Evolutionary conservation across 768 basidiomycete species (phyloP).

Genomic region (Goffeauzyma gilvescens): DNA sequence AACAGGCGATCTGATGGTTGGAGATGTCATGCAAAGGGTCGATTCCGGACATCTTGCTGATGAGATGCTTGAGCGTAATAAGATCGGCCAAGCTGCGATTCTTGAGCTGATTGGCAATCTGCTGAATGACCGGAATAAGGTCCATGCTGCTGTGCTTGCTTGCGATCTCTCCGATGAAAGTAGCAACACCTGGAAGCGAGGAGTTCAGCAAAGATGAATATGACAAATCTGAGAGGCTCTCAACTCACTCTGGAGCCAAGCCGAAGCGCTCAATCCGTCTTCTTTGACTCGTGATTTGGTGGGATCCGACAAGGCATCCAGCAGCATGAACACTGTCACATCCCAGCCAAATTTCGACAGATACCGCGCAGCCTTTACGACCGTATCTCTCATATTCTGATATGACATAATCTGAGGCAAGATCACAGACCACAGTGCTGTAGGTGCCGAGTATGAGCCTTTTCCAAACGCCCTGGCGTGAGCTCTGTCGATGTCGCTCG

Average conservation of each 20-base stretch:
- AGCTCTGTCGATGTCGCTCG: conserved; percentile 33
- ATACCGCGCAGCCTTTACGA: conserved; percentile 73
- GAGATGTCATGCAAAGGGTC: conserved; percentile 76
- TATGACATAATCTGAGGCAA: conserved; percentile 92
- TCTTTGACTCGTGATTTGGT: conserved; percentile 65
- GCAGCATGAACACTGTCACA: conserved; percentile 65
- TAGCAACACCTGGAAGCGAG: conserved; percentile 53
- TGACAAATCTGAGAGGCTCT: conserved; percentile 3
- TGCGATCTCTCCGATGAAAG: conserved; percentile 83
- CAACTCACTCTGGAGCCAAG: conserved; percentile 76
- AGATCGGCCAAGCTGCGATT: conserved; percentile 56
- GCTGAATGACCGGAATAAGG: conserved; percentile 63
- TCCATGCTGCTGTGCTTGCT: conserved; percentile 58
- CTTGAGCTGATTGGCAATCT: conserved; percentile 76
- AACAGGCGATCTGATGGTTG: conserved; percentile 67
- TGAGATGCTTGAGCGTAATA: conserved; percentile 74
- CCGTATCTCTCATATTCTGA: conserved; percentile 66
- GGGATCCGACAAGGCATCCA: conserved; percentile 73
- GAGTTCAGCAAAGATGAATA: conserved; percentile 12
- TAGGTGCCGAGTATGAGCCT: conserved; percentile 82
- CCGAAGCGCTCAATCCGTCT: conserved; percentile 73
- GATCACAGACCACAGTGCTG: conserved; percentile 69
- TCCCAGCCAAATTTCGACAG: conserved; percentile 88
- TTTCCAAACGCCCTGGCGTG: conserved; percentile 79
- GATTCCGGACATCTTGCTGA: conserved; percentile 88